These are phyloP conservation scores for Achaetomiella virescens DNA, from an alignment of 495 filamentous ascomycete genomes.

Conservation along the genomic window DNA sequence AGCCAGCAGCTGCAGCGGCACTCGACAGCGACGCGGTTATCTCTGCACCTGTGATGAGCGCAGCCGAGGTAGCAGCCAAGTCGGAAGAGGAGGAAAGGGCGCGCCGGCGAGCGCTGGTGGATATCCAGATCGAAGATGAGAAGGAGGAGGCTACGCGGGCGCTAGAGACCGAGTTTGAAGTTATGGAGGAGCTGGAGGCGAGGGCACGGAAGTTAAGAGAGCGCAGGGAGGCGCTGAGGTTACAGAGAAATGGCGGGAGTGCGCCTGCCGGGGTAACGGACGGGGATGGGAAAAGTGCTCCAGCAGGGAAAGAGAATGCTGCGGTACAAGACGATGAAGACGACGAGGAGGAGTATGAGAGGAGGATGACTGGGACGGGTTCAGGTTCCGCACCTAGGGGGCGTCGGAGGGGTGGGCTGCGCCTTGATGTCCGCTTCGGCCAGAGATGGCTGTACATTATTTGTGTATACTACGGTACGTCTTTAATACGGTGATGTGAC, in stretches of 20 bases:
- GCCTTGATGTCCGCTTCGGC: neutral
- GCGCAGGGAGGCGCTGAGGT: conserved; percentile 47
- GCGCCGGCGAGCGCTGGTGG: conserved; percentile 57
- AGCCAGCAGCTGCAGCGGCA: conserved; percentile 22
- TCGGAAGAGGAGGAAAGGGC: conserved; percentile 53
- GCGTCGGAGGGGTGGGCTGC: neutral
- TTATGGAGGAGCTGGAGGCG: conserved; percentile 87
- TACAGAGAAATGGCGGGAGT: conserved; percentile 22
- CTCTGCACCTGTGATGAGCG: conserved; percentile 61
- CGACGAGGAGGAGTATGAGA: conserved; percentile 57
- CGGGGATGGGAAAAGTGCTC: conserved; percentile 18
- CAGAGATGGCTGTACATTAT: conserved; percentile 9
- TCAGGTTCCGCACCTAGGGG: conserved; percentile 49
- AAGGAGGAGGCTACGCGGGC: conserved; percentile 77
- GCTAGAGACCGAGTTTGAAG: conserved; percentile 83
- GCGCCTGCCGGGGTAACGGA: neutral
- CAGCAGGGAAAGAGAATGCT: conserved; percentile 34
- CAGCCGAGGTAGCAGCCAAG: conserved; percentile 66
- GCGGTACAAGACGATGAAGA: conserved; percentile 20
- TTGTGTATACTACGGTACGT: conserved; percentile 10
- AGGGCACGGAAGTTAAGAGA: conserved; percentile 72
- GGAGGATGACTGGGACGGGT: conserved; percentile 61
- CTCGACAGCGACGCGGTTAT: conserved; percentile 51
- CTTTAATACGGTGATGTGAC: neutral
- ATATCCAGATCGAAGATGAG: conserved; percentile 56